Base-by-base conservation (phyloP, 257 asterid genomes). In the Primulina tabacum region DNA sequence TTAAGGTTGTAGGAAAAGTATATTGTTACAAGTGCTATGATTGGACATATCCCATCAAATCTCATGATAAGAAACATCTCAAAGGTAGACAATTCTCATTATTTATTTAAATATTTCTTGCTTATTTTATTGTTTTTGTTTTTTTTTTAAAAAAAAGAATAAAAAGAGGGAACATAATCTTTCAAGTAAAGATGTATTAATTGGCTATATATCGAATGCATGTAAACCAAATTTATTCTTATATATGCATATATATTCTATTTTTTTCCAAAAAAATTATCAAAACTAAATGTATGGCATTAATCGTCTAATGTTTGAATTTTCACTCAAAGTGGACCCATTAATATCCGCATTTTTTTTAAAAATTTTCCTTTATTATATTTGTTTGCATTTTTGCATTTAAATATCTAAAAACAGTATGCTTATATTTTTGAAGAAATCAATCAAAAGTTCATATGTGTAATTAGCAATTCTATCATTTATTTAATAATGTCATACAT, bases 1-100 rank as follows among this genome's bases (percentile, higher is more conserved):
- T 90, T 5, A 88, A 83, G 74, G 94, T 88, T 21, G 81, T 81
- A 0, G 97, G 97, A 71, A 86, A 90, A 77, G 97, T 90, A 12
- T 90, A 88, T 40, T 90, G 92, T 67, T 82, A 76, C 81, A 80
- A 67, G 73, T 88, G 97, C 82, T 88, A 86, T 16, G 86, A 88
- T 33, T 83, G 86, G 86, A 70, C 71, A 17, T 65, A 85, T 73
- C 97, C 96, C 0, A 28, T 37, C 64, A 88, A 88, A 37, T 90
- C 97, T 56, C 95, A 88, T 37, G 35, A 79, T 80, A 90, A 84
- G 83, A 90, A 86, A 68, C 93, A 90, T 74, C 89, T 90, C 56
- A 74, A 88, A 84, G 97, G 97, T 87, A 85, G 6, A 18, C 2
- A 9, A 30, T 10, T 24, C 26, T 29, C 61, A 4, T 14, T 35